Evolutionary conservation across 2,329 filamentous ascomycete genomes (phyloP).

Genomic region (Penicillium digitatum): DNA sequence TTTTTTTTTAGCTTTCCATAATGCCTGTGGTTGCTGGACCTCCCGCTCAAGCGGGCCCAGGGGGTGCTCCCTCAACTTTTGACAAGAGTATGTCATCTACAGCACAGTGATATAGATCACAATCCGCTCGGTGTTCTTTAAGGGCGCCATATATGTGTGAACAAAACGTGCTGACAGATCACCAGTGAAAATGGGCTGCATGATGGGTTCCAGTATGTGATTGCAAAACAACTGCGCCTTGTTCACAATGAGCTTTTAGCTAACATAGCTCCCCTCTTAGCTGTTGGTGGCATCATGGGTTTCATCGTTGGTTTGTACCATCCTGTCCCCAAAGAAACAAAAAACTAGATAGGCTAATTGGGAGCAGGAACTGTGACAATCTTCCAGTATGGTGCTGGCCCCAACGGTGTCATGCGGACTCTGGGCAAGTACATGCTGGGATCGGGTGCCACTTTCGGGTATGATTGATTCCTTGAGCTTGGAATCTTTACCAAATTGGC

Average conservation of each 20-base stretch:
- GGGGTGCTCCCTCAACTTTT: slow-evolving; percentile 57
- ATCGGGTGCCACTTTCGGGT: slow-evolving; percentile 95
- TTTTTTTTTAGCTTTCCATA: slow-evolving; percentile 15
- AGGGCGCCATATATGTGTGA: background rate
- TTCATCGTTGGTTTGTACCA: slow-evolving; percentile 80
- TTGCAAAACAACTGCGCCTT: slow-evolving; percentile 3
- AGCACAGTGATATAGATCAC: slow-evolving; percentile 11
- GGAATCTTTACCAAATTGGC: background rate
- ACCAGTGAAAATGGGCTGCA: slow-evolving; percentile 91
- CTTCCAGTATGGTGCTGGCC: slow-evolving; percentile 87
- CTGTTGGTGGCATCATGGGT: slow-evolving; percentile 91
- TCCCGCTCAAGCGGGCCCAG: slow-evolving; percentile 43
- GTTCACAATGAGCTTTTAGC: slow-evolving; percentile 5
- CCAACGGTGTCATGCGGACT: slow-evolving; percentile 89
- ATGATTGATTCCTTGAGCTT: slow-evolving; percentile 32
- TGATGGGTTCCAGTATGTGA: slow-evolving; percentile 95
- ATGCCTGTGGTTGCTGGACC: slow-evolving; percentile 59
- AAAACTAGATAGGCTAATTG: slow-evolving; percentile 2
- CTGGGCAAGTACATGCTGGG: slow-evolving; percentile 95
- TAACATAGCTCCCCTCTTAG: slow-evolving; percentile 47
- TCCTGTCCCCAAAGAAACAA: background rate
- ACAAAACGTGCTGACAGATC: slow-evolving; percentile 27
- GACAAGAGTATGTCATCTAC: slow-evolving; percentile 60
- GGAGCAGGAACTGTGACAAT: slow-evolving; percentile 79
- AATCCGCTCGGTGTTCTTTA: background rate